Percentiles rank a stretch among this genome's conserved stretches.
These are phyloP conservation scores for Escovopsis weberi DNA, from an alignment of 2,329 filamentous ascomycete genomes.

Conservation along the genomic window DNA sequence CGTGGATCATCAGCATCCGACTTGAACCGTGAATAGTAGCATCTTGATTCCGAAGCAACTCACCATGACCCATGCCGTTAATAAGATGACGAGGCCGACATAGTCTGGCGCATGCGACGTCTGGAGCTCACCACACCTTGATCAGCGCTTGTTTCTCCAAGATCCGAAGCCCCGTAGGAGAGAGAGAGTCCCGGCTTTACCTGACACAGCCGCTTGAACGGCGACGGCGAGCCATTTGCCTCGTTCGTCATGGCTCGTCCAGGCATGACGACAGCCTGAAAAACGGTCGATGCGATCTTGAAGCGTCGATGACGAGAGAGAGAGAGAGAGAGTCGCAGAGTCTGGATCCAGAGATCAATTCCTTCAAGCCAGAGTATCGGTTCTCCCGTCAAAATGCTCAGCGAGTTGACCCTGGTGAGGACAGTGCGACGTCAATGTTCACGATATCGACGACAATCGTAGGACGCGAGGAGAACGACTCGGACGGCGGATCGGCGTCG, in stretches of 20 bases:
- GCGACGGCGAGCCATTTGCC: slow-evolving; percentile 10
- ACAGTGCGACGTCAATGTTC: too few species aligned
- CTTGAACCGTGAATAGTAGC: neutral
- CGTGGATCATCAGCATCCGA: neutral
- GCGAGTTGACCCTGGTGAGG: too few species aligned
- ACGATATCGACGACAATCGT: too few species aligned
- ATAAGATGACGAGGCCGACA: slow-evolving; percentile 58
- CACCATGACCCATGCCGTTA: slow-evolving; percentile 51
- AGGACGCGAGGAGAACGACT: too few species aligned
- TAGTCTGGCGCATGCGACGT: slow-evolving; percentile 84
- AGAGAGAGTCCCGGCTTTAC: slow-evolving; percentile 9
- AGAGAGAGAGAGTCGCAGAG: too few species aligned
- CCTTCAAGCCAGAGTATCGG: too few species aligned
- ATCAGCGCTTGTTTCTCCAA: neutral
- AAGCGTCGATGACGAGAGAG: too few species aligned
- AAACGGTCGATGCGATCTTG: neutral
- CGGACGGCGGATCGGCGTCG: too few species aligned
- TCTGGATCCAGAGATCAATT: too few species aligned
- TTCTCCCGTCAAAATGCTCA: too few species aligned
- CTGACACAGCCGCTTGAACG: slow-evolving; percentile 31
- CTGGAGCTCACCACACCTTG: slow-evolving; percentile 21
- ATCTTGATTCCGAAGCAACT: slow-evolving; percentile 7
- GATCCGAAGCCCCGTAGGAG: too few species aligned
- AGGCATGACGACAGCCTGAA: slow-evolving; percentile 11
- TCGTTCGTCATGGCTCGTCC: slow-evolving; percentile 8